Evolutionary conservation across 2,329 filamentous ascomycete genomes (phyloP).

Genomic region (Neoscytalidium dimidiatum): DNA sequence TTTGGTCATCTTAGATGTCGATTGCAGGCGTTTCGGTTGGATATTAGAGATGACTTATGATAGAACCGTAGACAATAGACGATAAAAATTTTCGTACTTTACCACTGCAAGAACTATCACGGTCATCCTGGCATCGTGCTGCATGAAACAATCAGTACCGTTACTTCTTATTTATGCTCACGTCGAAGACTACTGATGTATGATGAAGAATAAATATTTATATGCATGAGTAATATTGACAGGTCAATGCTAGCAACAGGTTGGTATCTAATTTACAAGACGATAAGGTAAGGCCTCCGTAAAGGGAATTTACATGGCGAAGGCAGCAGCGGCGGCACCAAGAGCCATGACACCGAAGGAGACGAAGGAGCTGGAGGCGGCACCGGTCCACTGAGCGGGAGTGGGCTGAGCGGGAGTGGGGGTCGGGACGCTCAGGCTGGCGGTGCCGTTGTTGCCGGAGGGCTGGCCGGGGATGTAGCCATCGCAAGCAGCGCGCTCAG

Average conservation of each 20-base stretch:
- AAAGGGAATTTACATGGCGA: conserved; percentile 2
- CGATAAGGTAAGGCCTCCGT: neutral
- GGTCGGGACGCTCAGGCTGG: neutral
- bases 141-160: too few relatives aligned
- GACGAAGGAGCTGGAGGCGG: conserved; percentile 5
- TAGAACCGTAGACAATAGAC: neutral
- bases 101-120: too few relatives aligned
- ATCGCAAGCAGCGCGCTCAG: neutral
- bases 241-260: neutral
- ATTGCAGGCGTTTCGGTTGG: neutral
- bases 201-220: neutral
- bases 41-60: neutral
- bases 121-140: too few relatives aligned
- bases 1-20: too few relatives aligned
- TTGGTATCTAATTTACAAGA: neutral
- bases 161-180: too few relatives aligned
- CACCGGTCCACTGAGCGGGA: conserved; percentile 11
- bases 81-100: too few relatives aligned
- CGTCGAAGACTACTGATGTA: neutral
- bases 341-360: conserved; percentile 16
- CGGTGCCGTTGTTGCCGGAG: conserved; percentile 6
- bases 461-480: conserved; percentile 3
- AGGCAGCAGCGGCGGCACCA: conserved; percentile 5
- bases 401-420: conserved; percentile 2
- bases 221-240: neutral